These are phyloP conservation scores for Pilaira anomala DNA, from an alignment of 192 early-diverging fungal species.

Conservation along the genomic window DNA sequence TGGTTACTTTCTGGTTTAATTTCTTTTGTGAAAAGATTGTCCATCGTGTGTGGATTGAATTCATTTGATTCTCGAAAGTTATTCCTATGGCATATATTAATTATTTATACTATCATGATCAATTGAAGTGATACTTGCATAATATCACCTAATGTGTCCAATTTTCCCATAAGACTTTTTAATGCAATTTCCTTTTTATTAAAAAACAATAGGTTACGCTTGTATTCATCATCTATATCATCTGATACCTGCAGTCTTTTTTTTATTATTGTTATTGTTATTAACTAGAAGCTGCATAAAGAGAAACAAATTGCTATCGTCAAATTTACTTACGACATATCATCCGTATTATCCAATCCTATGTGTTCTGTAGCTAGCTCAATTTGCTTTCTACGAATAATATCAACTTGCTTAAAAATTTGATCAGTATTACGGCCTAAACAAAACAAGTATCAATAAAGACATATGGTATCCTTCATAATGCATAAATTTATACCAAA, in stretches of 20 bases:
- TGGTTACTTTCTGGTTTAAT: too few species aligned
- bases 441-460: background rate
- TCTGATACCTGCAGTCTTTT: background rate
- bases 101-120: background rate
- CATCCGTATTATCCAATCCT: slow-evolving; percentile 11
- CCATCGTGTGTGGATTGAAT: slow-evolving; percentile 7
- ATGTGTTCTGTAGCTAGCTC: slow-evolving; percentile 30
- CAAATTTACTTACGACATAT: background rate
- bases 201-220: slow-evolving; percentile 17
- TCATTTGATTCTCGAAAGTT: slow-evolving; percentile 7
- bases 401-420: slow-evolving; percentile 28
- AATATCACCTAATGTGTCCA: slow-evolving; percentile 21
- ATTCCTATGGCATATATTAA: background rate
- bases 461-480: too few species aligned
- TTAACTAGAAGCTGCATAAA: background rate
- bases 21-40: too few species aligned
- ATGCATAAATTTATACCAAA: slow-evolving; percentile 14
- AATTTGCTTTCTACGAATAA: slow-evolving; percentile 27
- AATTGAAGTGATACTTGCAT: slow-evolving; percentile 23
- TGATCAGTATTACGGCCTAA: slow-evolving; percentile 19
- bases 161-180: background rate
- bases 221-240: slow-evolving; percentile 13
- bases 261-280: background rate
- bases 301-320: background rate
- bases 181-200: slow-evolving; percentile 8